These are phyloP conservation scores for Penicillium sp. DNA, from an alignment of 2,329 filamentous ascomycete species.

Conservation along the genomic window DNA sequence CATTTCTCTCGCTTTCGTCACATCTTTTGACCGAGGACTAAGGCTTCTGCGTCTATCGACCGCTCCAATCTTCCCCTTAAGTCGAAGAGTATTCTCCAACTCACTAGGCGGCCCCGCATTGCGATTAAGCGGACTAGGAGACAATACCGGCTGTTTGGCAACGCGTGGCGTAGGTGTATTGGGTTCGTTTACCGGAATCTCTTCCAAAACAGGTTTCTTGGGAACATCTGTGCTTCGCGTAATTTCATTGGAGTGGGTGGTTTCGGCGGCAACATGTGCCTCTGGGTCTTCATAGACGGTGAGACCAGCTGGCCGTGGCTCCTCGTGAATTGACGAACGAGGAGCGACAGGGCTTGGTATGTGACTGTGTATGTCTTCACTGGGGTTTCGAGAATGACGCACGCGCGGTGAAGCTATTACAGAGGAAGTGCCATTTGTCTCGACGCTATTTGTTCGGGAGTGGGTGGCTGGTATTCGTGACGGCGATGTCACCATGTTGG, in stretches of 20 bases:
- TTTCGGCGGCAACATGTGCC: conserved; percentile 21
- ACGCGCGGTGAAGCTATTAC: conserved; percentile 12
- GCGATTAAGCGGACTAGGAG: conserved; percentile 1
- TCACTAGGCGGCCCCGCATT: neutral
- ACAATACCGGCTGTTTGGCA: conserved; percentile 20
- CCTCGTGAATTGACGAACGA: conserved; percentile 8
- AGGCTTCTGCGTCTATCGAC: conserved; percentile 28
- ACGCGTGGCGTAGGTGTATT: conserved; percentile 19
- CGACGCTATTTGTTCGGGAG: conserved; percentile 12
- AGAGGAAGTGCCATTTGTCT: conserved; percentile 12
- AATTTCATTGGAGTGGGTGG: conserved; percentile 11
- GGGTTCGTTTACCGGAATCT: conserved; percentile 38
- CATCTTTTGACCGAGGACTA: conserved; percentile 37
- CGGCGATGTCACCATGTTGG: neutral
- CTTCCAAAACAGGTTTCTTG: conserved; percentile 29
- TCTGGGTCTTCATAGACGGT: conserved; percentile 54
- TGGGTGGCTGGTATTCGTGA: conserved; percentile 16
- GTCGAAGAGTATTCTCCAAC: conserved; percentile 20
- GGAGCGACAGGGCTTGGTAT: conserved; percentile 12
- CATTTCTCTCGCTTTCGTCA: conserved; percentile 33
- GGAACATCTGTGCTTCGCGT: conserved; percentile 2
- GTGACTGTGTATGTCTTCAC: conserved; percentile 11
- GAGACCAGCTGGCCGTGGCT: conserved; percentile 19
- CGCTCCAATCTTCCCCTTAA: conserved; percentile 31
- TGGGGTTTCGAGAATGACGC: conserved; percentile 11